Evolutionary conservation across 352 stramenopile species (phyloP).

Genomic region (Phytophthora ohioensis): DNA sequence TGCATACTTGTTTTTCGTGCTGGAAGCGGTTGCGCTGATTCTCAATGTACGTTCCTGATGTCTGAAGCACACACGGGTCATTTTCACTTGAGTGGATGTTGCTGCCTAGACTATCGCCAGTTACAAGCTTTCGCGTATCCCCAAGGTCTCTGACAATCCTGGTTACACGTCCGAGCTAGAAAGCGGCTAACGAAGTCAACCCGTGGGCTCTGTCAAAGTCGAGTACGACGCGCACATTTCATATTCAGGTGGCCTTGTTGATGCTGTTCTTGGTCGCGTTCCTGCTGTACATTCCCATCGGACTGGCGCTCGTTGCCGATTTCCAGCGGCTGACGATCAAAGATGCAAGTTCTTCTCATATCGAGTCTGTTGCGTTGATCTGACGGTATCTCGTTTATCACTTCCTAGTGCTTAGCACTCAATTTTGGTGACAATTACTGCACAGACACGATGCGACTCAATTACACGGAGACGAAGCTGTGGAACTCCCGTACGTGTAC

Average conservation of each 20-base stretch:
- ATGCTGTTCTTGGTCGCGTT: conserved; percentile 68
- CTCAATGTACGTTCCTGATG: conserved; percentile 51
- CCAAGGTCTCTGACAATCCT: conserved; percentile 3
- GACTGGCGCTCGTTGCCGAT: conserved; percentile 48
- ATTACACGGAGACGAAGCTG: conserved; percentile 61
- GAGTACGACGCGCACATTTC: conserved; percentile 40
- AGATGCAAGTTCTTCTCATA: conserved; percentile 20
- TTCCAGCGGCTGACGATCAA: conserved; percentile 57
- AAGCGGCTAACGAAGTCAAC: conserved; percentile 2
- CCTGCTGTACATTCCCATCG: conserved; percentile 70
- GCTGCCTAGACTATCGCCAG: conserved; percentile 39
- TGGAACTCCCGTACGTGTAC: conserved; percentile 64
- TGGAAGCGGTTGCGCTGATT: conserved; percentile 62
- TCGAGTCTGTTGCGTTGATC: neutral
- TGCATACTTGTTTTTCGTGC: conserved; percentile 75
- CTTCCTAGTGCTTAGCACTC: conserved; percentile 47
- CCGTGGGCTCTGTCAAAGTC: conserved; percentile 25
- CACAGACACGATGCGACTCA: conserved; percentile 52
- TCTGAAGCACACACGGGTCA: too few species aligned
- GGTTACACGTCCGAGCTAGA: conserved; percentile 4
- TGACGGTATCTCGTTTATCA: neutral
- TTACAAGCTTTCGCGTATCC: conserved; percentile 33
- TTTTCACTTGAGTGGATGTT: neutral
- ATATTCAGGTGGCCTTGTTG: conserved; percentile 41
- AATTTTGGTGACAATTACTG: conserved; percentile 65